Evolutionary conservation across 129 eudicot genomes (phyloP), one percentile per base, ranked within the genome.

Genomic region (Lactuca sativa): DNA sequence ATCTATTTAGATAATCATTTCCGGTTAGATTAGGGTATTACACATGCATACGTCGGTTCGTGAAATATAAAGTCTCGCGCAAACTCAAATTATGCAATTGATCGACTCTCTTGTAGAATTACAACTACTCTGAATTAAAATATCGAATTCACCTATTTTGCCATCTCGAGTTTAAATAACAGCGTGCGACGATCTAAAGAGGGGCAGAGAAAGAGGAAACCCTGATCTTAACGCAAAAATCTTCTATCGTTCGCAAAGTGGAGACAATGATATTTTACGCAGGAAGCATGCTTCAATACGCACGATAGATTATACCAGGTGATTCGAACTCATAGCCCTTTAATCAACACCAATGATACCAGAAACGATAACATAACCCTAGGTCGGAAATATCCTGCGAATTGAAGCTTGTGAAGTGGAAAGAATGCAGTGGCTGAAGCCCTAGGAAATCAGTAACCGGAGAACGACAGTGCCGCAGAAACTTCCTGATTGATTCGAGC

Each of bases 201-300:
- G 5, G n/a, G 17, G 59, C 18, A 18, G 49, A 16, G 49, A 59
- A 25, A 43, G 6, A 56, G 67, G 49, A 59, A 60, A 62, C 16
- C 38, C 77, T 51, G 69, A 72, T 72, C 52, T 36, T 18, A 72
- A 67, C 76, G 40, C 77, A 62, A 72, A 60, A 59, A 48, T 7
- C 15, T 49, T 8, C 44, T 60, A 6, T 17, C 51, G 25, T 34
- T 47, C 31, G 76, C 48, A 11, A 59, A 71, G 17, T 59, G 76
- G 18, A 12, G 47, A 59, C 40, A 48, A 6, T 5, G 17, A 72
- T 48, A 10, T 47, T 15, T 30, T 34, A 36, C 6, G 32, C 64
- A 18, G n/a, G 4, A 38, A 69, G 9, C 62, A 61, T 36, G 18
- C 68, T 72, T 60, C 62, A 36, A 37, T 21, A 51, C 7, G 48